phyloP scores from a whole-genome alignment of 306 rosid genomes.

The Chamaecrista fasciculata region DNA sequence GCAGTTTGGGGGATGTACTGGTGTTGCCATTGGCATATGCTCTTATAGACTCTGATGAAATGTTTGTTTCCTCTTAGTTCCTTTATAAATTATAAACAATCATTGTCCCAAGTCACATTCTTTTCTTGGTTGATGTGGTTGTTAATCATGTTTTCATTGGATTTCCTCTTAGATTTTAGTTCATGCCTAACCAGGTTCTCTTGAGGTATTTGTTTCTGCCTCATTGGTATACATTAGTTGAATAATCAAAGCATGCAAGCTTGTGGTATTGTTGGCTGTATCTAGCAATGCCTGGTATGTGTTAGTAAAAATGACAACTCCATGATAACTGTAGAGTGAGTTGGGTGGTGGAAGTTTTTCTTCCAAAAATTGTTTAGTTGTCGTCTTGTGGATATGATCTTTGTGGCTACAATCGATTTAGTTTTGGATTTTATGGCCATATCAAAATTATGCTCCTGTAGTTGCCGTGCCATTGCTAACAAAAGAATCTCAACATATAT shows the following conservation, averaged over 20 bases:
- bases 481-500: neutral
- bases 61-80: slow-evolving; percentile 4
- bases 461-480: neutral
- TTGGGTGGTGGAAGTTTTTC: neutral
- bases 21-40: slow-evolving; percentile 3
- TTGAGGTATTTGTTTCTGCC: neutral
- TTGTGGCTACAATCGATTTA: neutral
- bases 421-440: neutral
- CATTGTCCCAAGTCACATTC: slow-evolving; percentile 18
- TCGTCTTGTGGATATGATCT: neutral
- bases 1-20: slow-evolving; percentile 18
- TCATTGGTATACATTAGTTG: neutral
- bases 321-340: neutral
- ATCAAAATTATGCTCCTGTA: neutral
- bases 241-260: neutral
- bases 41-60: neutral
- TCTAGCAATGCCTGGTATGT: neutral
- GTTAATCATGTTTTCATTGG: neutral
- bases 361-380: neutral
- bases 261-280: neutral
- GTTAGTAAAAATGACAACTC: neutral
- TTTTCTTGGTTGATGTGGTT: slow-evolving; percentile 8
- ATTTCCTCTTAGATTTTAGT: neutral
- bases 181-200: neutral
- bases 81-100: slow-evolving; percentile 20